Base-by-base conservation (phyloP, 2,329 filamentous ascomycete species). In the Neofusicoccum laricinum region DNA sequence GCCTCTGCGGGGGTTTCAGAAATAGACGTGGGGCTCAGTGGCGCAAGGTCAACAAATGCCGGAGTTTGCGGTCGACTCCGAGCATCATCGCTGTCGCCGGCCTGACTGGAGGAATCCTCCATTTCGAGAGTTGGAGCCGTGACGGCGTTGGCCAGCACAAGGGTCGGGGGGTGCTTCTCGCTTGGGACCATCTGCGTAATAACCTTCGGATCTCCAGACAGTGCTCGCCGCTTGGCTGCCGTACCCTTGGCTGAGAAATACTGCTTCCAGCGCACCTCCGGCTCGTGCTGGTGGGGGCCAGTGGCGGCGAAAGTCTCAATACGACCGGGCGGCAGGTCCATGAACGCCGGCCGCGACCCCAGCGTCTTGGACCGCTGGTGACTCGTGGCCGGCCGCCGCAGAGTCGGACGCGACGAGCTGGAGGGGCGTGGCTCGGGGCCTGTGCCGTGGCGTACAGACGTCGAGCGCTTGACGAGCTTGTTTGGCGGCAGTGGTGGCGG, bases 371-470 rank as follows among this genome's bases (percentile, higher is more conserved):
- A 90, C 70, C 91, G 84, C 73, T 93, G 90, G 72, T 93, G 90
- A 74, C 90, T 93, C 17, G 91, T 93, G 50, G 90, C 90, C 61
- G 91, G 91, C 69, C 90, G 82, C 65, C 89, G 86, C 65, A 93
- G 82, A 21, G 85, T 87, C 2, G 87, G 84, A 66, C 90, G 80
- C 70, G 89, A 86, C 53, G 87, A 84, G 68, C 79, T 86, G 36
- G 87, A 82, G 67, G 83, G 80, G 65, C 80, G 81, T 48, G 79
- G 72, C 12, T 77, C 71, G 5, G 81, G 78, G 53, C 80, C 73
- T 66, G 79, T 78, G 61, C 80, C 72, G 59, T 78, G 78, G 68
- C 83, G 82, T 51, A 81, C 78, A 19, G 89, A 86, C 2, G 88
- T 83, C 41, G 86, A 83, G 66, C 90, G 86, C 77, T 94, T 94